Evolutionary conservation across 2,329 filamentous ascomycete species (phyloP).

Genomic region (Clarireedia homoeocarpa): DNA sequence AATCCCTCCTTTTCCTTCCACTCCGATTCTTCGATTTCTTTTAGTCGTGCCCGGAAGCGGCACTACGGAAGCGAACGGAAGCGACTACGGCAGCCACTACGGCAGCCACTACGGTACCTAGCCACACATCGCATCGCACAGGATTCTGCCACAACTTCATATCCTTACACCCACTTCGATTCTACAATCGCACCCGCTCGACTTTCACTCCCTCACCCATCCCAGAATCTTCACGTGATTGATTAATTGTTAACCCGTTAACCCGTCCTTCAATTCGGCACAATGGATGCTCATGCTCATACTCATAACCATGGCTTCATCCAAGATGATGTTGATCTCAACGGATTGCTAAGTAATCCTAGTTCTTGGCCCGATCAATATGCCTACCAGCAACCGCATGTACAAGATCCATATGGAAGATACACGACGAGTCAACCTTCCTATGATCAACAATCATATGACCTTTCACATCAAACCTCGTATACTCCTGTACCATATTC

Average conservation of each 20-base stretch:
- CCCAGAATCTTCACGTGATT: neutral
- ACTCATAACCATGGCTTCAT: conserved; percentile 23
- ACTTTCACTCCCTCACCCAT: too few relatives aligned
- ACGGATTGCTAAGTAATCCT: conserved; percentile 23
- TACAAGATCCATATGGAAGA: conserved; percentile 18
- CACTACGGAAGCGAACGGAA: neutral
- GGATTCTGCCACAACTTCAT: neutral
- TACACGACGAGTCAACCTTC: conserved; percentile 16
- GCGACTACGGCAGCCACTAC: neutral
- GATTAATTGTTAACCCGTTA: neutral
- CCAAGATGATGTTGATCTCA: conserved; percentile 21
- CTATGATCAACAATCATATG: conserved; percentile 20
- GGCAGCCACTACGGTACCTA: neutral
- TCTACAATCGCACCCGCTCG: neutral
- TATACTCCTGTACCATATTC: conserved; percentile 20
- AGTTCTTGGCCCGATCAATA: conserved; percentile 23
- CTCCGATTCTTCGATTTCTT: neutral
- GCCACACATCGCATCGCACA: too few relatives aligned
- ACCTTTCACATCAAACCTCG: conserved; percentile 20
- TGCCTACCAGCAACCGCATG: conserved; percentile 15
- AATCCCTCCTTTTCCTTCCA: neutral
- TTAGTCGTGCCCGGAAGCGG: neutral
- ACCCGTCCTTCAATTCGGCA: neutral
- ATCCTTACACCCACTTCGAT: neutral
- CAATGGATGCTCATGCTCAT: conserved; percentile 24